These are phyloP conservation scores for Claviceps spartinae DNA, from an alignment of 2,329 filamentous ascomycete species.

Conservation along the genomic window DNA sequence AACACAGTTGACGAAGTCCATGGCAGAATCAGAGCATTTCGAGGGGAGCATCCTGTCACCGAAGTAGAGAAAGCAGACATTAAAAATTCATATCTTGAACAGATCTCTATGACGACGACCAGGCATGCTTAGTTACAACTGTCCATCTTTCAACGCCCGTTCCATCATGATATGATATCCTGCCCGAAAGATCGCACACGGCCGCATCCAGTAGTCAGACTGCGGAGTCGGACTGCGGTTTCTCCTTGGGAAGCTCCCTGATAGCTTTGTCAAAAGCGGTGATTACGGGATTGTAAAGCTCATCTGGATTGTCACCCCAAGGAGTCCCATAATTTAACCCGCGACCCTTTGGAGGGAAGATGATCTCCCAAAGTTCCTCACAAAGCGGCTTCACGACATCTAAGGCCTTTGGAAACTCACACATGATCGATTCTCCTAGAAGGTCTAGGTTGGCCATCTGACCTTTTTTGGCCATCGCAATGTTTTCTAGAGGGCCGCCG, in stretches of 20 bases:
- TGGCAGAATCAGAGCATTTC: no score
- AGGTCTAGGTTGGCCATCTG: conserved; percentile 3
- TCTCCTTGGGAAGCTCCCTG: not conserved
- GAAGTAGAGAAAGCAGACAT: no score
- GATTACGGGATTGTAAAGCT: conserved; percentile 8
- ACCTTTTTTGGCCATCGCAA: conserved; percentile 3
- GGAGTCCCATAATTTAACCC: conserved; percentile 7
- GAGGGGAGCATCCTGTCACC: no score
- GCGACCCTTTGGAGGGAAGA: conserved; percentile 3
- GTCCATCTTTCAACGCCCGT: no score
- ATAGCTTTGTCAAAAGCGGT: conserved; percentile 7
- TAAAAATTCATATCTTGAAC: no score
- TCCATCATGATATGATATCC: no score
- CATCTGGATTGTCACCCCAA: no score
- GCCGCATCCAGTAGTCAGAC: not conserved
- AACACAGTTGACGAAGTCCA: no score
- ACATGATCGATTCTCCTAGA: conserved; percentile 3
- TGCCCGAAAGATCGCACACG: no score
- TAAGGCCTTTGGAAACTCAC: conserved; percentile 8
- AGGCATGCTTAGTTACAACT: no score
- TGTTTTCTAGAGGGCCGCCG: conserved; percentile 3
- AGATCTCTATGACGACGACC: no score
- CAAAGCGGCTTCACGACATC: conserved; percentile 10
- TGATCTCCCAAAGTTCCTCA: conserved; percentile 5
- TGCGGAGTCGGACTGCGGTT: no score